These are phyloP conservation scores for Ambrosia trifida DNA, from an alignment of 129 eudicot genomes.

Conservation along the genomic window DNA sequence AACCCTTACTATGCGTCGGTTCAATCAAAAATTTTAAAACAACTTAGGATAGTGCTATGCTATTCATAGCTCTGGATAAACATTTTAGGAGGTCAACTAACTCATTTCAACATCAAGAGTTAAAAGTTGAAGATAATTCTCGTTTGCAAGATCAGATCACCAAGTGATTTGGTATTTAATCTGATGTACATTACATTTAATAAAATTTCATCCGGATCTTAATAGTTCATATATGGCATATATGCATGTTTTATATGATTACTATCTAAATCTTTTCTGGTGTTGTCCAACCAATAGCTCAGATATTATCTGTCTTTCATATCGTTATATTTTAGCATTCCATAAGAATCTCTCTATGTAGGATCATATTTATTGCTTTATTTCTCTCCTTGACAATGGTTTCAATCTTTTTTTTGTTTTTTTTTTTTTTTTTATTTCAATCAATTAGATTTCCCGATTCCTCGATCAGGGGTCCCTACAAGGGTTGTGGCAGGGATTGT, in stretches of 20 bases:
- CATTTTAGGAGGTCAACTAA: no score
- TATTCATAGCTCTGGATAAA: no score
- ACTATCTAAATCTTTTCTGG: no score
- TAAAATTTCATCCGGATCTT: neutral
- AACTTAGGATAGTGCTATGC: no score
- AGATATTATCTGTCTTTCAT: neutral
- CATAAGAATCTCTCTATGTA: neutral
- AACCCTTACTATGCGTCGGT: no score
- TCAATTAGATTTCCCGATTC: conserved; percentile 40
- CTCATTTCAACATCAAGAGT: no score
- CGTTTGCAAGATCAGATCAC: no score
- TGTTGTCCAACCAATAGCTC: neutral
- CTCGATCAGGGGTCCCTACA: conserved; percentile 27
- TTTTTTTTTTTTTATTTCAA: conserved; percentile 9
- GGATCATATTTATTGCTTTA: neutral
- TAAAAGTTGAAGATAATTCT: no score
- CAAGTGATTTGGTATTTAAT: neutral
- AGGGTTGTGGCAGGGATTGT: conserved; percentile 58
- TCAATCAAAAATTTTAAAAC: no score
- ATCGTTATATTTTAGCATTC: neutral
- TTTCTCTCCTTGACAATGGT: neutral
- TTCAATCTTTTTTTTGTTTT: conserved; percentile 5
- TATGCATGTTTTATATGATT: neutral
- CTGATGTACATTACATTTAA: neutral
- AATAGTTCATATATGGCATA: neutral